Evolutionary conservation across 2,329 filamentous ascomycete species (phyloP), one percentile per base, ranked within the genome.

Genomic region (Didymella arachidicola): DNA sequence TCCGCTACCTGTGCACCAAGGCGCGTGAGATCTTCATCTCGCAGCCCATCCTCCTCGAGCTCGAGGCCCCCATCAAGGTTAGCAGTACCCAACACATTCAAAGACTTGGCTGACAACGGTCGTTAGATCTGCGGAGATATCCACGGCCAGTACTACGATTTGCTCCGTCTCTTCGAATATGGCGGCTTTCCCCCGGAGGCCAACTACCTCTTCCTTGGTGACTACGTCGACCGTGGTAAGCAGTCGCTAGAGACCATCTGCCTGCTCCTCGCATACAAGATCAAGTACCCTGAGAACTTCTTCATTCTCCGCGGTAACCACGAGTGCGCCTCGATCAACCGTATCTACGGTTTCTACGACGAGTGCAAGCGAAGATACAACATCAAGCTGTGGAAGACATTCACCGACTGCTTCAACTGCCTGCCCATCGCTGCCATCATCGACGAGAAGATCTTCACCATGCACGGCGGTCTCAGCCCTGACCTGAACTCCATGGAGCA

Each of bases 241-340:
- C 95, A 99, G 82, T 97, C 94, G 36, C 89, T 99, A 53, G 95
- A 99, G 84, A 98, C 95, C 68, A 98, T 99, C 80, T 97, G 93
- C 83, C 85, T 99, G 65, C 86, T 99, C 57, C 87, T 99, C 50
- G 93, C 93, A 63, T 99, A 98, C 87, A 99, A 99, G 87, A 96
- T 99, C 87, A 98, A 98, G 84, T 98, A 97, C 79, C 95, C 95
- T 47, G 95, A 99, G 82, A 99, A 99, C 84, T 98, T 99, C 83
- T 99, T 99, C 84, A 91, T 99, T 68, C 87, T 99, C 59, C 92
- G 95, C 69, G 95, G 95, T 65, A 99, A 99, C 84, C 95, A 99
- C 84, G 95, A 99, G 81, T 98, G 95, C 82, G 95, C 95, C 59
- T 96, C 92, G 52, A 96, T 99, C 84, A 99, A 96, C 84, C 92